Evolutionary conservation across 1,284 basidiomycete species (phyloP), one percentile per base, ranked within the genome.

Genomic region (Naganishia sp.): DNA sequence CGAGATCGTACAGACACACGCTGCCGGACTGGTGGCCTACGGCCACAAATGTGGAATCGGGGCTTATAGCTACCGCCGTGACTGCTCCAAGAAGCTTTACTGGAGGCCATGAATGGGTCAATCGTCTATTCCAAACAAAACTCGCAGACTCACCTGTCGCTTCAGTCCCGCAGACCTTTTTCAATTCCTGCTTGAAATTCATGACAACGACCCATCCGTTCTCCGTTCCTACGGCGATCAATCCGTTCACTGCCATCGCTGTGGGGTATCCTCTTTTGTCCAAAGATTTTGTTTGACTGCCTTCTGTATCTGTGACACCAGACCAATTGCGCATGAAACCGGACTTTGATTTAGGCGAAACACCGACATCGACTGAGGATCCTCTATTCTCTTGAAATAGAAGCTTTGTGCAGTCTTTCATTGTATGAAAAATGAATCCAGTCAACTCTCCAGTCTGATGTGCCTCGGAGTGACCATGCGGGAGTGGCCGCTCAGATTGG

Each of bases 41-140:
- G 0, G 90, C 95, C 55, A 98, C 82, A 77, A 88, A 98, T 0
- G 94, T 95, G 72, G 94, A 91, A 75, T 99, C 96, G 70, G 91
- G 88, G 3, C 94, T 97, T 57, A 99, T 82, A 2, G 92, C 88
- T 5, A 99, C 80, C 0, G 94, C 89, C 6, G 92, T 96, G 18
- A 96, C 92, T n/a, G 90, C 79, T 16, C 93, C 92, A 18, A 87
- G 81, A 11, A 82, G 78, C 73, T 82, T 85, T 54, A 82, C 88
- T 89, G 76, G 67, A 44, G 36, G 33, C 31, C 9, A 46, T 16
- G n/a, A 23, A 33, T 5, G 16, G 15, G 25, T 59, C 31, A 23
- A 50, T 53, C 21, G 16, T 36, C 45, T 48, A 28, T 6, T 13
- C 25, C 6, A 5, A 23, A 56, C 10, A 21, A 48, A 18, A 7